Evolutionary conservation across 139 green algal genomes (phyloP).

Genomic region (Gonium pectorale): DNA sequence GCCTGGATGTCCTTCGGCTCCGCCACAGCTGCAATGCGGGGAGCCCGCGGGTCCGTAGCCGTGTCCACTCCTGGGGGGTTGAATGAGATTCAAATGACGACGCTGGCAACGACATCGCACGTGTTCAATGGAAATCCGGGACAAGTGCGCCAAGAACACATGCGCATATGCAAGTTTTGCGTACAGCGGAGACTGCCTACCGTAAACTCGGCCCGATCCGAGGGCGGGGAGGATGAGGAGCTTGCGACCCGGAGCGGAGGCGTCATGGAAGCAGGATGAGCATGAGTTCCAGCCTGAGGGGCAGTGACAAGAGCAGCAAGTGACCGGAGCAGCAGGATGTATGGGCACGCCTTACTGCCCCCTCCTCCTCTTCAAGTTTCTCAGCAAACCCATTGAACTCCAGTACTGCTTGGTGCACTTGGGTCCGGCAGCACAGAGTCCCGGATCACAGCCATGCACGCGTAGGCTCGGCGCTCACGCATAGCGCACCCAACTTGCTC

Average conservation of each 20-base stretch:
- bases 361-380: too few relatives aligned
- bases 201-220: conserved; percentile 51
- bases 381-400: too few relatives aligned
- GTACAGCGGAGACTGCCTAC: conserved; percentile 34
- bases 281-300: conserved; percentile 85
- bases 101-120: not conserved
- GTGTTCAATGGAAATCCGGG: not conserved
- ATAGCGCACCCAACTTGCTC: too few relatives aligned
- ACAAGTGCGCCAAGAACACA: not conserved
- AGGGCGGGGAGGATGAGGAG: conserved; percentile 77
- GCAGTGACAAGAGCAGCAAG: not conserved
- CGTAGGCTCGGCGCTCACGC: too few relatives aligned
- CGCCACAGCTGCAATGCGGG: conserved; percentile 66
- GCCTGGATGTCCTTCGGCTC: conserved; percentile 69
- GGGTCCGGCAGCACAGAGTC: too few relatives aligned
- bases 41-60: conserved; percentile 64
- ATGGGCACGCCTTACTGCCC: too few relatives aligned
- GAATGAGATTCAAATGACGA: not conserved
- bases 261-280: conserved; percentile 76
- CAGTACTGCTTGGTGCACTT: too few relatives aligned
- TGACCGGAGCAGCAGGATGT: too few relatives aligned
- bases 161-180: not conserved
- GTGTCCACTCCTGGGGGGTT: conserved; percentile 69
- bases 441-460: too few relatives aligned
- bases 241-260: conserved; percentile 50